phyloP scores from a whole-genome alignment of 2,329 filamentous ascomycete species.

The Fusarium fujikuroi region DNA sequence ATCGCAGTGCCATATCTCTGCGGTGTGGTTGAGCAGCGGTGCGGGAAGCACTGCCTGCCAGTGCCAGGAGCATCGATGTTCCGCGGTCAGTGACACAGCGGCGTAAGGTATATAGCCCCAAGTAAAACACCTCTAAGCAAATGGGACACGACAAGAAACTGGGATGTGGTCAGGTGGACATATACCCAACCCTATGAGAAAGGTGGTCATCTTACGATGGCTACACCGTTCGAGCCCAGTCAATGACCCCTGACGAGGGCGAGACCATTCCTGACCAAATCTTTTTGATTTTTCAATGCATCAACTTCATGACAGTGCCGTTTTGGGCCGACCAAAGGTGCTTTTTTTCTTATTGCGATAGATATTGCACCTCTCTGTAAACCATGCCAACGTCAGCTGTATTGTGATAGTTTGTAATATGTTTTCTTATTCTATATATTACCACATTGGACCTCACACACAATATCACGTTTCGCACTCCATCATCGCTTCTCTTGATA shows the following conservation, averaged over 20 bases:
- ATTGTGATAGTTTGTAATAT: neutral
- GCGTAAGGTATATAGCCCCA: neutral
- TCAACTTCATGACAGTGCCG: fast-evolving
- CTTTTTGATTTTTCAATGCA: neutral
- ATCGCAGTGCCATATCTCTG: neutral
- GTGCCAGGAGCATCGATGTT: neutral
- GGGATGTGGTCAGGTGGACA: neutral
- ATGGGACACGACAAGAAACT: neutral
- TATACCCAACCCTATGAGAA: neutral
- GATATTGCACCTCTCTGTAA: fast-evolving
- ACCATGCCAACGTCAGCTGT: fast-evolving
- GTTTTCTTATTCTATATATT: neutral
- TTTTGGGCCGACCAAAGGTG: too few relatives aligned
- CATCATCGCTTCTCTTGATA: neutral
- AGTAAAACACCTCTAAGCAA: neutral
- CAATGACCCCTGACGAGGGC: neutral
- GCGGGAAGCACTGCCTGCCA: too few relatives aligned
- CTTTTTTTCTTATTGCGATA: fast-evolving
- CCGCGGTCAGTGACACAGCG: neutral
- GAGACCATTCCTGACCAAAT: neutral
- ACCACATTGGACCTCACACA: neutral
- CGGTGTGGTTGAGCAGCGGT: too few relatives aligned
- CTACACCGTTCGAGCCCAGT: neutral
- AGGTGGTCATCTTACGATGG: neutral
- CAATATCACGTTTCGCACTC: neutral